These are phyloP conservation scores for Entomortierella lignicola DNA, from an alignment of 192 early-diverging fungal genomes.

Conservation along the genomic window DNA sequence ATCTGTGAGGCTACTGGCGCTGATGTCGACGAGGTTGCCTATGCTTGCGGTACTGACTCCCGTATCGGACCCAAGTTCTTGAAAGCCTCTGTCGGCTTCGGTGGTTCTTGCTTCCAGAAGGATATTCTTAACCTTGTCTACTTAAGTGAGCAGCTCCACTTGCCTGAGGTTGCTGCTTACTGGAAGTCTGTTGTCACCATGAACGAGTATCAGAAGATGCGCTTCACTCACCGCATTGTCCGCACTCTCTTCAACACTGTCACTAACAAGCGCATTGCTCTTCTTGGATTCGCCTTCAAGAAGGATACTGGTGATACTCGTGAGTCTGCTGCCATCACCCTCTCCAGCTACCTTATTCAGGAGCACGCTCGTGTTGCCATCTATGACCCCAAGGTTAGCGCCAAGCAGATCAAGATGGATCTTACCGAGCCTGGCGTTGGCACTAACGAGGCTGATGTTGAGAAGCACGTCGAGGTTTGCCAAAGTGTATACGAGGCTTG, in stretches of 20 bases:
- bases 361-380: slow-evolving; percentile 80
- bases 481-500: slow-evolving; percentile 75
- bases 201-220: slow-evolving; percentile 92
- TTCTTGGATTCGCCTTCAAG: slow-evolving; percentile 96
- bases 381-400: slow-evolving; percentile 92
- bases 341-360: slow-evolving; percentile 83
- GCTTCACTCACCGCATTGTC: slow-evolving; percentile 82
- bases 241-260: slow-evolving; percentile 82
- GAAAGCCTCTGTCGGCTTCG: slow-evolving; percentile 93
- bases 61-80: slow-evolving; percentile 92
- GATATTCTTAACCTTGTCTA: slow-evolving; percentile 94
- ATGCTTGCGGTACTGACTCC: slow-evolving; percentile 87
- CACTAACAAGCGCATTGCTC: slow-evolving; percentile 80
- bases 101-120: slow-evolving; percentile 96
- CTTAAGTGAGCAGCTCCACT: slow-evolving; percentile 81
- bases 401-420: slow-evolving; percentile 76
- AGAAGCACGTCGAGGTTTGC: slow-evolving; percentile 74
- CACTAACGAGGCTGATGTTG: slow-evolving; percentile 60
- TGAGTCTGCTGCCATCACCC: slow-evolving; percentile 89
- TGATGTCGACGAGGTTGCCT: slow-evolving; percentile 90
- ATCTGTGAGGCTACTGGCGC: slow-evolving; percentile 94
- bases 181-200: slow-evolving; percentile 92
- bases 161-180: slow-evolving; percentile 93
- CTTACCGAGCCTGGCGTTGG: slow-evolving; percentile 68
- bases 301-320: slow-evolving; percentile 94